phyloP scores from a whole-genome alignment of 306 rosid species.

The Mimosa bimucronata region DNA sequence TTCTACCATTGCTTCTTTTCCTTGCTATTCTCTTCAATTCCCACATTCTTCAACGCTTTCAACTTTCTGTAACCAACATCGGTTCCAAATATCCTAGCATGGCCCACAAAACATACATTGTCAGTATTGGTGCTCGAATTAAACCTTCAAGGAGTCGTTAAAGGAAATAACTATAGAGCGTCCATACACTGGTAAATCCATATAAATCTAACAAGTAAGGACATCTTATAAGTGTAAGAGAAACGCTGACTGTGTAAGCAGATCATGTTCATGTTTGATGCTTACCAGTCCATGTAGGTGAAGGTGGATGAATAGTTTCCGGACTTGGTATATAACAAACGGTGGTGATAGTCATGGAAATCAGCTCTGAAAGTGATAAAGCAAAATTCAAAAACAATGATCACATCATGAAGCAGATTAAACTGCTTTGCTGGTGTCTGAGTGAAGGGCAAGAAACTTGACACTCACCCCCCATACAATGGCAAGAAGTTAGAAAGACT shows the following conservation, averaged over 20 bases:
- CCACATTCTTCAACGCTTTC: constrained; percentile 54
- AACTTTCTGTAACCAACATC: constrained; percentile 75
- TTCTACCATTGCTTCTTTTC: constrained; percentile 34
- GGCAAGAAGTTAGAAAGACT: constrained; percentile 81
- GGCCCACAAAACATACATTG: constrained; percentile 3
- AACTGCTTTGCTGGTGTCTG: background rate
- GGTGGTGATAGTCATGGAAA: constrained; percentile 90
- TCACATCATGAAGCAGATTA: background rate
- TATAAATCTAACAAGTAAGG: background rate
- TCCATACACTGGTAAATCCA: background rate
- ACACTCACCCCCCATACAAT: constrained; percentile 77
- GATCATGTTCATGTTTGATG: constrained; percentile 1
- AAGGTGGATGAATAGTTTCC: constrained; percentile 90
- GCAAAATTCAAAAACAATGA: constrained; percentile 30
- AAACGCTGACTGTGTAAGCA: constrained; percentile 9
- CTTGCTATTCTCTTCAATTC: constrained; percentile 45
- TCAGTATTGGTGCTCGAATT: background rate
- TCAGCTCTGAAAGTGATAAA: constrained; percentile 58
- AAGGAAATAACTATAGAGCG: background rate
- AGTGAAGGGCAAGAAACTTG: constrained; percentile 7
- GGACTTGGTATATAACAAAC: constrained; percentile 77
- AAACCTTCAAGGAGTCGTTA: background rate
- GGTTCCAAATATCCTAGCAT: constrained; percentile 69
- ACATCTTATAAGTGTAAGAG: background rate
- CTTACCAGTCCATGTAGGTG: constrained; percentile 80